Evolutionary conservation across 352 stramenopile species (phyloP).

Genomic region (Hyaloperonospora arabidopsidis): DNA sequence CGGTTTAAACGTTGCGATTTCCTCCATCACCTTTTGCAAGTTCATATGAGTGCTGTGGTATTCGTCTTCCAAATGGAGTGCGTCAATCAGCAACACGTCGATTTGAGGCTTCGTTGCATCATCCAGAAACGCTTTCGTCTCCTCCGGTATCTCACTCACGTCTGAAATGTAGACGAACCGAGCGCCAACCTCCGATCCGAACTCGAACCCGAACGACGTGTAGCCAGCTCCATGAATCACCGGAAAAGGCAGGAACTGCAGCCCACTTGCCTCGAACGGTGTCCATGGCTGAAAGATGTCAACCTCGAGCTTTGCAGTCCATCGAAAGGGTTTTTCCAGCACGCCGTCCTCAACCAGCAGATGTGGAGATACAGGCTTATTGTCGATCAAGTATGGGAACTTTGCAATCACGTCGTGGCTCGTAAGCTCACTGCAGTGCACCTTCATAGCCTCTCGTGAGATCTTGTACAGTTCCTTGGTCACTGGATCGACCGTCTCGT

Average conservation of each 20-base stretch:
- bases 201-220: conserved; percentile 72
- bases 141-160: conserved; percentile 65
- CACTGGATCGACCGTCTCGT: conserved; percentile 40
- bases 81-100: conserved; percentile 80
- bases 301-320: conserved; percentile 72
- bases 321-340: conserved; percentile 53
- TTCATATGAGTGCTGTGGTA: conserved; percentile 85
- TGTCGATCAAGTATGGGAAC: conserved; percentile 76
- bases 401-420: conserved; percentile 50
- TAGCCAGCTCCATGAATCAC: conserved; percentile 79
- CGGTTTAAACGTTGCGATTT: conserved; percentile 56
- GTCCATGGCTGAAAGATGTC: conserved; percentile 46
- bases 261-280: conserved; percentile 39
- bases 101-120: conserved; percentile 45
- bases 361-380: conserved; percentile 11
- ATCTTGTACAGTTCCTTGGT: conserved; percentile 63
- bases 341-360: neutral
- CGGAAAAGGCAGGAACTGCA: conserved; percentile 59
- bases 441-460: conserved; percentile 36
- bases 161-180: conserved; percentile 86
- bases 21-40: conserved; percentile 51
- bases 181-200: conserved; percentile 53
- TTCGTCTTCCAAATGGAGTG: conserved; percentile 63
- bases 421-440: conserved; percentile 59
- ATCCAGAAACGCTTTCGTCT: conserved; percentile 50